These are phyloP conservation scores for Paramarasmius palmivorus DNA, from an alignment of 1,284 basidiomycete genomes.

Conservation along the genomic window DNA sequence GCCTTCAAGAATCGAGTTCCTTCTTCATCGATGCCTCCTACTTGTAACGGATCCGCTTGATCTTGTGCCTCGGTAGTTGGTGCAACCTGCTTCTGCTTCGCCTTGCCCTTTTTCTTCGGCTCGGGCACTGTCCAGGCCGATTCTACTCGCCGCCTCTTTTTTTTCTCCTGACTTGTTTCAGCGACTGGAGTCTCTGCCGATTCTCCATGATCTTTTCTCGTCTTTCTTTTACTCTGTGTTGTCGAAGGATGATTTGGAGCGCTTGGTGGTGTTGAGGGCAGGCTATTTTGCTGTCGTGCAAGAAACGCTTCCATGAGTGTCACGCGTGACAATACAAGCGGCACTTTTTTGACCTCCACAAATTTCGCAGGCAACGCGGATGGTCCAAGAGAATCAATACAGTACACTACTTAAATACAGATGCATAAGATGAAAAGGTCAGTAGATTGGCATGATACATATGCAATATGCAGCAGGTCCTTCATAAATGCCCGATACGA, in stretches of 20 bases:
- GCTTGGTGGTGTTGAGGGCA: too few species aligned
- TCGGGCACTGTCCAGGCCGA: background rate
- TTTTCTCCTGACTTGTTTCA: slow-evolving; percentile 22
- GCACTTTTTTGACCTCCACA: too few species aligned
- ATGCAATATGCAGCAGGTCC: slow-evolving; percentile 10
- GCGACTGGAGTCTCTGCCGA: too few species aligned
- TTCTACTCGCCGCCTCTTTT: slow-evolving; percentile 17
- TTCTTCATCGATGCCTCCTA: background rate
- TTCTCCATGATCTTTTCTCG: too few species aligned
- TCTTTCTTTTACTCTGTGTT: too few species aligned
- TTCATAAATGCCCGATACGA: slow-evolving; percentile 12
- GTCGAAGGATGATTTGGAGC: too few species aligned
- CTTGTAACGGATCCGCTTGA: background rate
- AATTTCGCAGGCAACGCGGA: too few species aligned
- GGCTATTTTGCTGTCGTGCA: too few species aligned
- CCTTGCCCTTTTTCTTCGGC: slow-evolving; percentile 22
- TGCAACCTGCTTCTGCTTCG: slow-evolving; percentile 10
- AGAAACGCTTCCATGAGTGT: too few species aligned
- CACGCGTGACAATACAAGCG: too few species aligned
- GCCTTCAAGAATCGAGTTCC: slow-evolving; percentile 23
- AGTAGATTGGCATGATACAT: slow-evolving; percentile 13
- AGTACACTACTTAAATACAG: too few species aligned
- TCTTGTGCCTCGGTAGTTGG: background rate
- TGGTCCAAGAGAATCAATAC: too few species aligned
- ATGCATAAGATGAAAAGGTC: slow-evolving; percentile 1